Percentiles rank a stretch among this genome's conserved stretches.
phyloP scores from a whole-genome alignment of 2,329 filamentous ascomycete genomes.

The Fusarium equiseti region DNA sequence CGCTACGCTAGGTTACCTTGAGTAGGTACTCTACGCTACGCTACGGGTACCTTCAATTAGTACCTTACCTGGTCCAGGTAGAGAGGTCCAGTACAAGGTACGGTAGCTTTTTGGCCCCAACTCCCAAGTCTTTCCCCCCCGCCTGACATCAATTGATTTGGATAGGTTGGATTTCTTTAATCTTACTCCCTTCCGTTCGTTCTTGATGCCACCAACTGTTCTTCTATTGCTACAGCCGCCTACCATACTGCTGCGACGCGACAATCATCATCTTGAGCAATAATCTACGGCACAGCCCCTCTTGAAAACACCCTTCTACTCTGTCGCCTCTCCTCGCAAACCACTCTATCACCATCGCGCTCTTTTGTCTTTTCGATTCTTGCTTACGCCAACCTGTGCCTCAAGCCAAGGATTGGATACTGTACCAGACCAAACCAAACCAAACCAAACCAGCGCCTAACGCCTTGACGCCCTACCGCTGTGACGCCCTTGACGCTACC shows the following conservation, averaged over 20 bases:
- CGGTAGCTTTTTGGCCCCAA: conserved; percentile 29
- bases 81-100: conserved; percentile 4
- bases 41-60: conserved; percentile 32
- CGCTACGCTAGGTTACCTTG: conserved; percentile 4
- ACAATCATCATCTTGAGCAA: conserved; percentile 32
- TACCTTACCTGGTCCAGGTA: not conserved
- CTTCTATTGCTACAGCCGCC: conserved; percentile 18
- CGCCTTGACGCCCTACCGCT: conserved; percentile 43
- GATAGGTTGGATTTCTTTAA: conserved; percentile 35
- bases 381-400: conserved; percentile 35
- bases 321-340: conserved; percentile 12
- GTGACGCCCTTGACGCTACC: conserved; percentile 45
- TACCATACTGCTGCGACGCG: conserved; percentile 19
- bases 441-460: conserved; percentile 37
- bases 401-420: conserved; percentile 28
- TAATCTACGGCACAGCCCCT: conserved; percentile 21
- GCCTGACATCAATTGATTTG: conserved; percentile 34
- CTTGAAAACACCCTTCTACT: conserved; percentile 17
- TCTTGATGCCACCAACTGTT: conserved; percentile 38
- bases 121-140: conserved; percentile 28
- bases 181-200: conserved; percentile 38
- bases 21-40: conserved; percentile 7
- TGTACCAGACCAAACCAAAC: not conserved
- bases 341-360: conserved; percentile 6
- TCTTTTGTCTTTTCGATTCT: conserved; percentile 21